Conservation (phyloP, 2,329 filamentous ascomycete species). For the Trichophyton simii region DNA sequence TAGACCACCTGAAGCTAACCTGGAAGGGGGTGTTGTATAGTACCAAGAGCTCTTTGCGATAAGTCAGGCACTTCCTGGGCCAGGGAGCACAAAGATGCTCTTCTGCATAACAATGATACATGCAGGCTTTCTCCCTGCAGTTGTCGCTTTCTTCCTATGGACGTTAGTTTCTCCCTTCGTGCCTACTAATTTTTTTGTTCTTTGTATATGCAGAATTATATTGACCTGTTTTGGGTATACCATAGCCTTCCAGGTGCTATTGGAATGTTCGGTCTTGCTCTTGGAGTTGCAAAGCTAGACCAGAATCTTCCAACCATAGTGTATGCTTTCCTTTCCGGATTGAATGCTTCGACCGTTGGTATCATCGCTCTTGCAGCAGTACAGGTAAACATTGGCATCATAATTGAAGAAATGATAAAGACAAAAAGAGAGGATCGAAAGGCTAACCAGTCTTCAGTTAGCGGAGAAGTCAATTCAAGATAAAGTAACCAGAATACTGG, state of each 20-base stretch:
- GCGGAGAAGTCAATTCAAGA: slow-evolving; percentile 57
- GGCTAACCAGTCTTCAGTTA: slow-evolving; percentile 33
- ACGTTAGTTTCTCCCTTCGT: slow-evolving; percentile 30
- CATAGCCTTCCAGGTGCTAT: slow-evolving; percentile 53
- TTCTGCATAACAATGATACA: slow-evolving; percentile 56
- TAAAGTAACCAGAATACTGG: slow-evolving; percentile 47
- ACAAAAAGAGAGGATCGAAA: not conserved
- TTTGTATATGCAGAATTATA: not conserved
- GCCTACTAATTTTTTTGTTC: not conserved
- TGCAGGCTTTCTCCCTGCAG: slow-evolving; percentile 45
- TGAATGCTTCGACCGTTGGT: slow-evolving; percentile 61
- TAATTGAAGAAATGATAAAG: not conserved
- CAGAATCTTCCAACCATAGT: slow-evolving; percentile 48
- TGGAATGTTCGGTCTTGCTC: slow-evolving; percentile 55
- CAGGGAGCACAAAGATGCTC: slow-evolving; percentile 57
- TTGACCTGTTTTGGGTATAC: not conserved
- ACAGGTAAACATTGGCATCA: slow-evolving; percentile 18
- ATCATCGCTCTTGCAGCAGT: slow-evolving; percentile 59
- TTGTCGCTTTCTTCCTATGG: slow-evolving; percentile 53
- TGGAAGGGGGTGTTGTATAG: slow-evolving; percentile 25
- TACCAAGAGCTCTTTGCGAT: slow-evolving; percentile 63
- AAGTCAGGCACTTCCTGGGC: slow-evolving; percentile 54
- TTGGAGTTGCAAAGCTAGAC: slow-evolving; percentile 51
- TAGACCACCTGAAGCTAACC: not conserved
- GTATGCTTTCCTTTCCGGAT: slow-evolving; percentile 57